Evolutionary conservation across 192 early-diverging fungal genomes (phyloP), one percentile per base, ranked within the genome.

Genomic region (Radiomyces spectabilis): DNA sequence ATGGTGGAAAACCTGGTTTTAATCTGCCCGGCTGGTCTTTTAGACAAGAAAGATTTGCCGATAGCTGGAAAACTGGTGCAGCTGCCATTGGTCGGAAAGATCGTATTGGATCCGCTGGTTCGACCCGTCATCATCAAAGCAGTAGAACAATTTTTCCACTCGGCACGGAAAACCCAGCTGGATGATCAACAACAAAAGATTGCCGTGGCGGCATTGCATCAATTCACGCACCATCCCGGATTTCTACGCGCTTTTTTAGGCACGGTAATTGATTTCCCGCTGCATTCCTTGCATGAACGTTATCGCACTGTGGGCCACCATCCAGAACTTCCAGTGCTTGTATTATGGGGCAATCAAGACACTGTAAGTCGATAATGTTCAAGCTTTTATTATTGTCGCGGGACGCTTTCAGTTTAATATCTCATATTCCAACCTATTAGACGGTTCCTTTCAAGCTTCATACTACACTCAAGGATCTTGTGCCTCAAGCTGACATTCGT

Each of bases 1-100:
- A 38, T 69, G 27, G 69, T 80, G 5, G 56, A 68, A 9, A 61
- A 53, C 8, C 50, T 80, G 6, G 55, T 66, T 1, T 57, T 80
- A 0, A 37, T 75, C 25, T 66, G 65, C 3, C 78, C 78, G 22
- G 72, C 75, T 3, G 78, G 78, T 8, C 42, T 80, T 1, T 72
- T 76, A 67, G 15, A 37, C 9, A n/a, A 21, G 10, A 26, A 41
- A 3, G 61, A 58, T 25, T 26, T 61, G 8, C 68, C 68, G 4
- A 13, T 46, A 4, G 25, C 30, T 34, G 53, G 33, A 3, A 53
- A 51, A n/a, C 13, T 65, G 0, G 39, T 55, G 39, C 33, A 16
- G 24, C 8, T 39, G 3, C 48, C 68, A 18, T 34, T 49, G n/a
- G 4, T 70, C 35, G 15, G 21, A 41, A 40, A 43, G 9, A 25